Evolutionary conservation across 805 yeast species (phyloP).

Genomic region (Metschnikowia chrysomelidarum): DNA sequence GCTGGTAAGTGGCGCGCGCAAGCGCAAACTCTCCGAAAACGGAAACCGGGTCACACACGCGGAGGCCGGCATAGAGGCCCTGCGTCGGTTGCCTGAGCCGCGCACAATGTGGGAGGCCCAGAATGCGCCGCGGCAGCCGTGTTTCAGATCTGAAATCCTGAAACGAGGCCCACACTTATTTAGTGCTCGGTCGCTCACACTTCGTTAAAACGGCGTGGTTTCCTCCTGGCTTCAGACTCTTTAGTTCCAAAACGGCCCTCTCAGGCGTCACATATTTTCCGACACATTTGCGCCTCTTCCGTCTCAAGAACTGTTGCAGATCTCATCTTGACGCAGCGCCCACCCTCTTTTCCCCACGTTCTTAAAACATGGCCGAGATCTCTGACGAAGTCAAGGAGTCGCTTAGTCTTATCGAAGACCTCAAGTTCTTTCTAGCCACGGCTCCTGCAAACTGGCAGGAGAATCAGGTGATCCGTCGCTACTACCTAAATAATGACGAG

Average conservation of each 20-base stretch:
- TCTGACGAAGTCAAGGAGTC: conserved; percentile 41
- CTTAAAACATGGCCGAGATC: conserved; percentile 10
- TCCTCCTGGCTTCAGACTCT: background rate
- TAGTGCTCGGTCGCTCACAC: conserved; percentile 12
- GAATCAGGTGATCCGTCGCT: conserved; percentile 81
- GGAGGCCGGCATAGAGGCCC: conserved; percentile 5
- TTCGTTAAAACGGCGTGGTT: no score
- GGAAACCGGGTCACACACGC: conserved; percentile 11
- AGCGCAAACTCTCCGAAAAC: conserved; percentile 2
- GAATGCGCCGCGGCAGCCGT: conserved; percentile 13
- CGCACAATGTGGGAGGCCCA: conserved; percentile 9
- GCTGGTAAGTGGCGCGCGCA: background rate
- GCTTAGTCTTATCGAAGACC: conserved; percentile 63
- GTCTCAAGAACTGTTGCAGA: conserved; percentile 2
- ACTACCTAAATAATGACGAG: conserved; percentile 82
- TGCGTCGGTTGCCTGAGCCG: conserved; percentile 7
- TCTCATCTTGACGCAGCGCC: background rate
- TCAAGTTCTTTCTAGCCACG: conserved; percentile 83
- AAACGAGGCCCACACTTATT: conserved; percentile 16
- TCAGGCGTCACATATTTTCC: conserved; percentile 3
- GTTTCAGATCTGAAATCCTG: conserved; percentile 18
- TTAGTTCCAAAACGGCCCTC: no score
- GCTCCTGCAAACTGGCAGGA: conserved; percentile 96
- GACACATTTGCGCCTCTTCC: background rate
- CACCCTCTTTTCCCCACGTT: background rate